Conservation (phyloP, 2,329 filamentous ascomycete species). For the Colletotrichum phormii region DNA sequence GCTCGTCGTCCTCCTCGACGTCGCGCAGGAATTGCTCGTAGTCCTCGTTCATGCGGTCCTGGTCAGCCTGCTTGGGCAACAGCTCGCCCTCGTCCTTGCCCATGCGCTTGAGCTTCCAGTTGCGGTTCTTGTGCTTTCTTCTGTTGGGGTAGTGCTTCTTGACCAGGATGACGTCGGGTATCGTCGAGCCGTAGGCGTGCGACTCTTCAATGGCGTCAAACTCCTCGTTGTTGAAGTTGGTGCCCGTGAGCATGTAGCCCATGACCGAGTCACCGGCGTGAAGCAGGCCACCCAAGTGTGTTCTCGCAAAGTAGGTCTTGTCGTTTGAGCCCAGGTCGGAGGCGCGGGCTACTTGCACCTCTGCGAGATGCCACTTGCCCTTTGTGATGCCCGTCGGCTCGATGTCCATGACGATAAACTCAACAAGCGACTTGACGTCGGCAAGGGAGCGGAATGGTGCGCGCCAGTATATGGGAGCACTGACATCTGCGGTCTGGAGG, state of each 20-base stretch:
- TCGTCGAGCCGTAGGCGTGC: slow-evolving; percentile 78
- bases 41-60: slow-evolving; percentile 88
- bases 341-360: slow-evolving; percentile 88
- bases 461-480: slow-evolving; percentile 88
- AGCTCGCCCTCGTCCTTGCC: slow-evolving; percentile 88
- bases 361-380: slow-evolving; percentile 86
- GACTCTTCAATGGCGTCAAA: slow-evolving; percentile 86
- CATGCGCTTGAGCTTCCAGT: slow-evolving; percentile 97
- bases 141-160: slow-evolving; percentile 96
- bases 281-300: slow-evolving; percentile 87
- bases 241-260: slow-evolving; percentile 87
- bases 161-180: slow-evolving; percentile 93
- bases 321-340: slow-evolving; percentile 89
- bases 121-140: slow-evolving; percentile 84
- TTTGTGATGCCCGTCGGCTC: slow-evolving; percentile 80
- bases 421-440: slow-evolving; percentile 85
- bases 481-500: slow-evolving; percentile 89
- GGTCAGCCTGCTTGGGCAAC: slow-evolving; percentile 86
- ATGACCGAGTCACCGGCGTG: slow-evolving; percentile 92
- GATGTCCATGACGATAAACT: slow-evolving; percentile 96
- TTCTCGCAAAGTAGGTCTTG: slow-evolving; percentile 88
- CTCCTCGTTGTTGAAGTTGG: slow-evolving; percentile 92
- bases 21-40: slow-evolving; percentile 98
- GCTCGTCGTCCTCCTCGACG: slow-evolving; percentile 93
- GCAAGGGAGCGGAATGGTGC: slow-evolving; percentile 86